These are phyloP conservation scores for Moesziomyces sp. DNA, from an alignment of 1,284 basidiomycete species.

Conservation along the genomic window DNA sequence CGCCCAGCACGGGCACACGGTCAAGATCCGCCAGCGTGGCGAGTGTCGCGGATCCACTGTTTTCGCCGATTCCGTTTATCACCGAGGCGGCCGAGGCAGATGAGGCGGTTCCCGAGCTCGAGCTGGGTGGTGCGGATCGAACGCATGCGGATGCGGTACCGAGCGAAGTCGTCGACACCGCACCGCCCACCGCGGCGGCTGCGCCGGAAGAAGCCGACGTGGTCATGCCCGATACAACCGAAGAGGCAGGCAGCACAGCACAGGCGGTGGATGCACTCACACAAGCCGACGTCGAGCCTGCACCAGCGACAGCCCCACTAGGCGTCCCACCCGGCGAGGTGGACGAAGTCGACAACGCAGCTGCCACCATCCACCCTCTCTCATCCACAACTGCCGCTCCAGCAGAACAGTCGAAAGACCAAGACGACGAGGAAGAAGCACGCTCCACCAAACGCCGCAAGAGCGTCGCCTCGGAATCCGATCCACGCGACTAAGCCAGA, in stretches of 20 bases:
- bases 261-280: neutral
- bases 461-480: constrained; percentile 17
- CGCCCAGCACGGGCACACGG: constrained; percentile 1
- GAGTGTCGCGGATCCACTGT: constrained; percentile 25
- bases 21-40: constrained; percentile 14
- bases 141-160: constrained; percentile 5
- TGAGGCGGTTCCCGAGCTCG: constrained; percentile 26
- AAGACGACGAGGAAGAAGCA: constrained; percentile 3
- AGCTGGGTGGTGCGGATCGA: constrained; percentile 33
- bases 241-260: neutral
- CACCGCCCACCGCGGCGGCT: neutral
- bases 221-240: neutral
- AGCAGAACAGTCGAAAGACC: neutral
- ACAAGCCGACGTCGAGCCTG: neutral
- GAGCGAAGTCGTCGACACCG: constrained; percentile 19
- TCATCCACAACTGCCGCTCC: constrained; percentile 22
- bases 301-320: constrained; percentile 7
- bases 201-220: neutral
- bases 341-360: constrained; percentile 44
- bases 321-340: constrained; percentile 34
- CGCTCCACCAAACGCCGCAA: constrained; percentile 25
- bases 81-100: neutral
- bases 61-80: constrained; percentile 42
- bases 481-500: constrained; percentile 1
- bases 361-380: constrained; percentile 14